Percentiles rank a stretch among this genome's conserved stretches.
phyloP scores from a whole-genome alignment of 352 stramenopile species.

The Globisporangium irregulare region DNA sequence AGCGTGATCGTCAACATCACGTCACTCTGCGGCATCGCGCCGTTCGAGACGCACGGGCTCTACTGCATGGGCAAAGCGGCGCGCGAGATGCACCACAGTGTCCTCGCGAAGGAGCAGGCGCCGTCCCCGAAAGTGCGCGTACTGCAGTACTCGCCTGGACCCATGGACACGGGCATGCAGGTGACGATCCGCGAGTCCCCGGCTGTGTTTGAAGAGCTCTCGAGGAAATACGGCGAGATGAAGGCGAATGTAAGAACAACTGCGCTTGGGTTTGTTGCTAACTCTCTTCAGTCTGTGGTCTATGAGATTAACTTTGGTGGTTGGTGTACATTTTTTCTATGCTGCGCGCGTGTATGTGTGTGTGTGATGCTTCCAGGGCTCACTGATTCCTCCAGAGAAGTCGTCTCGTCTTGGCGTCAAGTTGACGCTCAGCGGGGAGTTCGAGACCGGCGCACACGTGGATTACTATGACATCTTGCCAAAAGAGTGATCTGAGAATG shows the following conservation, averaged over 20 bases:
- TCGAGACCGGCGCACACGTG: constrained; percentile 62
- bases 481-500: not conserved
- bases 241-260: constrained; percentile 27
- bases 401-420: constrained; percentile 64
- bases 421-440: constrained; percentile 47
- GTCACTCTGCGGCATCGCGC: constrained; percentile 77
- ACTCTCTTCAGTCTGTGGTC: not conserved
- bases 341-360: not conserved
- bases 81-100: constrained; percentile 82
- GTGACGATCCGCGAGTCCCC: constrained; percentile 53
- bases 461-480: constrained; percentile 65
- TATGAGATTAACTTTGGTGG: not conserved
- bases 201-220: constrained; percentile 34
- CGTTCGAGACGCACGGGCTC: constrained; percentile 71
- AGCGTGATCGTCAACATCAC: constrained; percentile 82
- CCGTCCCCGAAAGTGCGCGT: constrained; percentile 37
- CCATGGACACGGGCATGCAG: constrained; percentile 89
- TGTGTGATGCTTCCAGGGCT: constrained; percentile 21
- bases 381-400: constrained; percentile 42
- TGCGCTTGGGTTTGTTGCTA: not conserved
- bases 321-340: not conserved
- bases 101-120: constrained; percentile 64
- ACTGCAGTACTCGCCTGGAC: constrained; percentile 84
- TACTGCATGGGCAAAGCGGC: constrained; percentile 87
- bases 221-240: constrained; percentile 46